phyloP scores from a whole-genome alignment of 1,139 yeast species.

The Hyphopichia wangnamkhiaoensis region DNA sequence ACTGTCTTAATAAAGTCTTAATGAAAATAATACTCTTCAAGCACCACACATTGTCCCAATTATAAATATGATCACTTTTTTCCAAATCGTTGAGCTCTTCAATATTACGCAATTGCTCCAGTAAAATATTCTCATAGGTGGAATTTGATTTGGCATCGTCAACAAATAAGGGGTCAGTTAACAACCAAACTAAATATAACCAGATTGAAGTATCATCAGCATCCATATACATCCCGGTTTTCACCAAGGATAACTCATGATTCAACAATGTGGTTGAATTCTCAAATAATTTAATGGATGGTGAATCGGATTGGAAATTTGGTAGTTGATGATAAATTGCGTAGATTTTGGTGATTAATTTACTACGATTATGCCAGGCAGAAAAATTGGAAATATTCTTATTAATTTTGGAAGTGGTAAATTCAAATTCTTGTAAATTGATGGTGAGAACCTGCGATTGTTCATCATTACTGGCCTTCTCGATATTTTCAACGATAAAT shows the following conservation, averaged over 20 bases:
- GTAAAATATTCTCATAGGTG: constrained; percentile 31
- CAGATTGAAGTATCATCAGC: constrained; percentile 94
- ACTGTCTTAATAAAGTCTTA: constrained; percentile 30
- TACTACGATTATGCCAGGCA: constrained; percentile 93
- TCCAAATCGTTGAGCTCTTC: constrained; percentile 62
- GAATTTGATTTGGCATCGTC: constrained; percentile 19
- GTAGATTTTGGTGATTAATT: constrained; percentile 59
- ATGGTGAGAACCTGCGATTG: constrained; percentile 22
- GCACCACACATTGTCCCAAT: constrained; percentile 68
- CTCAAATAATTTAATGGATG: constrained; percentile 18
- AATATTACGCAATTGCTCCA: constrained; percentile 39
- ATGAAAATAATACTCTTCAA: constrained; percentile 54
- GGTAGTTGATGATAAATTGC: constrained; percentile 14
- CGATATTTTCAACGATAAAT: constrained; percentile 58
- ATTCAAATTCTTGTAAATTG: constrained; percentile 60
- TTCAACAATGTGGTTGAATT: constrained; percentile 39
- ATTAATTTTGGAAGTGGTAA: constrained; percentile 77
- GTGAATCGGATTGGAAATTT: constrained; percentile 20
- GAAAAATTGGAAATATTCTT: constrained; percentile 87
- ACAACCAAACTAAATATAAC: constrained; percentile 84
- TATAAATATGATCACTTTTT: constrained; percentile 52
- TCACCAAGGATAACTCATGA: constrained; percentile 67
- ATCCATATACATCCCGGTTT: constrained; percentile 88
- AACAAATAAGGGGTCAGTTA: constrained; percentile 55
- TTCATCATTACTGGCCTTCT: constrained; percentile 19